Evolutionary conservation across 305 asterid genomes (phyloP), one percentile per base, ranked within the genome.

Genomic region (Solanum hybrid): DNA sequence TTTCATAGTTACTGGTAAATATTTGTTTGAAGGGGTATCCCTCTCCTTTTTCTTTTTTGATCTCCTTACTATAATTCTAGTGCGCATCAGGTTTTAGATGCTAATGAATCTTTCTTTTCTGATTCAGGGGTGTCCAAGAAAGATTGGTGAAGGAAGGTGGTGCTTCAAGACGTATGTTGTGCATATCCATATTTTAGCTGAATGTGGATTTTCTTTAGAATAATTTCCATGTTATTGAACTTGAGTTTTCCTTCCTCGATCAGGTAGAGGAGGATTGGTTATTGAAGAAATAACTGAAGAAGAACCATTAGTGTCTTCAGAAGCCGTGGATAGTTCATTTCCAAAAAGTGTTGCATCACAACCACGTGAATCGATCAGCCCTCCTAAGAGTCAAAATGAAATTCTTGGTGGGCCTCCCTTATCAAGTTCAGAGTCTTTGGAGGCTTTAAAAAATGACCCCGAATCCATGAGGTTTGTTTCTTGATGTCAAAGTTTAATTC

Each of bases 241-340:
- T 90, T 90, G 82, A 38, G 27, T 79, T 16, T 46, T 78, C 60
- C 66, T 81, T 38, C 86, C 6, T 87, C 20, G 76, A 7, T 37
- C 87, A 85, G 87, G 87, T 85, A 85, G 31, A 85, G 88, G 89
- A 96, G 98, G 98, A 35, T 85, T 95, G 91, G 90, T 94, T 89
- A 95, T 96, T 91, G 98, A 95, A 94, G 99, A 96, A 90, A 95
- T 96, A 91, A 94, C 94, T 76, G 98, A 94, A 38, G 99, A 96
- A 90, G 93, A 93, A 73, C 81, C 90, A 78, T 76, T 93, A 35
- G 93, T 86, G 56, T 93, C 96, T 79, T 93, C 95, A 82, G 92
- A 90, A 81, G 90, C 91, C 86, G 38, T 31, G 56, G 94, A 89
- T 79, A 89, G 90, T 88, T 88, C 93, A 79, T 85, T 46, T 29